Evolutionary conservation across 2,329 filamentous ascomycete species (phyloP).

Genomic region (Verticillium klebahnii): DNA sequence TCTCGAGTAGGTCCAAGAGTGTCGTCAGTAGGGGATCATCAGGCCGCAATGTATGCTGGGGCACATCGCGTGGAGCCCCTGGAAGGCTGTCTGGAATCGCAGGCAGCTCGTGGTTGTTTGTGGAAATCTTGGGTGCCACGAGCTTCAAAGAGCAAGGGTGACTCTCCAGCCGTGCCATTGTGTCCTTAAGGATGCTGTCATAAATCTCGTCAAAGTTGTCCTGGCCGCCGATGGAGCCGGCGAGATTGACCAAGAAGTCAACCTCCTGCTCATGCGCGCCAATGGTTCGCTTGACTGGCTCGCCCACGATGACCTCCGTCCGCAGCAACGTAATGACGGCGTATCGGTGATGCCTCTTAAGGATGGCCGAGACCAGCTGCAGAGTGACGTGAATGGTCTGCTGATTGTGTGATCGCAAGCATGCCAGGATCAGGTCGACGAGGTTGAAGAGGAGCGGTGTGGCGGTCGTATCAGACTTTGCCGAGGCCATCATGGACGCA

Average conservation of each 20-base stretch:
- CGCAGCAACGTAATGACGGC: slow-evolving; percentile 73
- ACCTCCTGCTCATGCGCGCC: slow-evolving; percentile 74
- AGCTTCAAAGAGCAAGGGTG: slow-evolving; percentile 69
- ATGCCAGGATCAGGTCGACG: slow-evolving; percentile 83
- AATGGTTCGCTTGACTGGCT: slow-evolving; percentile 57
- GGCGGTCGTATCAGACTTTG: slow-evolving; percentile 63
- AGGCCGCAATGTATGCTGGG: slow-evolving; percentile 55
- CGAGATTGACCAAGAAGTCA: slow-evolving; percentile 65
- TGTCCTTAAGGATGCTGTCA: slow-evolving; percentile 67
- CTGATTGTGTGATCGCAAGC: slow-evolving; percentile 75
- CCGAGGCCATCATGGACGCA: slow-evolving; percentile 68
- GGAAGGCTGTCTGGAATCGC: slow-evolving; percentile 52
- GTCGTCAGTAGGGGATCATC: slow-evolving; percentile 62
- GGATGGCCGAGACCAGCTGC: slow-evolving; percentile 78
- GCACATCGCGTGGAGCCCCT: slow-evolving; percentile 56
- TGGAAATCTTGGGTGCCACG: slow-evolving; percentile 56
- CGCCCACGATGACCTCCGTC: slow-evolving; percentile 53
- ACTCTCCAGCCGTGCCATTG: slow-evolving; percentile 61
- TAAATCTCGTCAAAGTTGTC: slow-evolving; percentile 71
- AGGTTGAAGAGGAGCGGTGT: slow-evolving; percentile 90
- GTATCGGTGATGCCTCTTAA: slow-evolving; percentile 84
- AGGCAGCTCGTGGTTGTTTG: slow-evolving; percentile 52
- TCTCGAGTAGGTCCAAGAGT: slow-evolving; percentile 65
- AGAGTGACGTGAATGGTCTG: slow-evolving; percentile 89
- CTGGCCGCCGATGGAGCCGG: slow-evolving; percentile 62